Evolutionary conservation across 2,329 filamentous ascomycete genomes (phyloP), one percentile per base, ranked within the genome.

Genomic region (Fusarium heterosporum): DNA sequence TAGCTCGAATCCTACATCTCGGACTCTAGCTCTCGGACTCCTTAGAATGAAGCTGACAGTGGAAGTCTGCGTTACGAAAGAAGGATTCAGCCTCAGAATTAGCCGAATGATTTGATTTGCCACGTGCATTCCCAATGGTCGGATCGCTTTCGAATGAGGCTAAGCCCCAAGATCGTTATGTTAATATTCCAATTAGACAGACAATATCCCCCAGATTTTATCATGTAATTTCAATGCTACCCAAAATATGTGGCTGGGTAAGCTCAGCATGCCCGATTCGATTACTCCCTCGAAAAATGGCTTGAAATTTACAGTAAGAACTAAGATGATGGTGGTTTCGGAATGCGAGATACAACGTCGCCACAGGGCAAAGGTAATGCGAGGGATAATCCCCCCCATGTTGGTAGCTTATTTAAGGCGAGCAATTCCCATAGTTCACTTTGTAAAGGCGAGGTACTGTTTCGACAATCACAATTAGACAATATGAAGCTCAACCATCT

Each of bases 1-100:
- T 32, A 43, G 48, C 36, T 55, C 57, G 36, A 30, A 48, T 62
- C 30, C 19, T 30, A 36, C 22, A 54, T 36, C 49, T 61, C 57
- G 49, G 58, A 61, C 41, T 47, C 22, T 45, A n/a, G 16, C 17
- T 26, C 19, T 48, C 40, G 8, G 34, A 58, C 26, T 55, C 13
- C 34, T 4, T 13, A 16, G 26, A n/a, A n/a, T 48, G 29, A n/a
- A 26, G 19, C 30, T 43, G 32, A 36, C 16, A 43, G 38, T 22
- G 30, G 32, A 28, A n/a, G 10, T 30, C n/a, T n/a, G 10, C 14
- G 55, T 42, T 25, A 48, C 48, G 16, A 29, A 22, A 19, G 13
- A 38, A 16, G 29, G 16, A 55, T 17, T 48, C 34, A 17, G 34
- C n/a, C 5, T 45, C 22, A 41, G 7, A 17, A 34, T 38, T 46